Conservation (phyloP, 331 rosid species). For the Pyrus hybrid region DNA sequence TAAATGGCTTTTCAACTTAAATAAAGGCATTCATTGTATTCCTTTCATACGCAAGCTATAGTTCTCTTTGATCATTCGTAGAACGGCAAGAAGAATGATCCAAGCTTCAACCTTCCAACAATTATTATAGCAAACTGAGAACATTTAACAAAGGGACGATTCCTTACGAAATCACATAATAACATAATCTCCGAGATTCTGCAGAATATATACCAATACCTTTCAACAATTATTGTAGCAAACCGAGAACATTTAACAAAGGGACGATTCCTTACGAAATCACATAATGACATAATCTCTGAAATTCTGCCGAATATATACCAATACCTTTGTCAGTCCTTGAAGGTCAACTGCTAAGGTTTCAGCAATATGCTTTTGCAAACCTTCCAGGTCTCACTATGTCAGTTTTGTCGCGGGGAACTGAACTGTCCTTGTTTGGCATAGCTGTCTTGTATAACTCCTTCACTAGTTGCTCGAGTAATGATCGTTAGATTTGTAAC, state of each 20-base stretch:
- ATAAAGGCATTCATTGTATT: too few species aligned
- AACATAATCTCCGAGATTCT: too few species aligned
- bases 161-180: too few species aligned
- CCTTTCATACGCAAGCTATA: constrained; percentile 43
- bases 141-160: too few species aligned
- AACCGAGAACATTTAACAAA: too few species aligned
- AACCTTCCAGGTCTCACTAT: constrained; percentile 45
- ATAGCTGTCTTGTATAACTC: constrained; percentile 58
- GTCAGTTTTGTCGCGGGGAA: constrained; percentile 33
- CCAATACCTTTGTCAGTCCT: constrained; percentile 66
- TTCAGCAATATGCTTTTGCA: constrained; percentile 64
- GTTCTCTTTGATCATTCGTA: constrained; percentile 88
- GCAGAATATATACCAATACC: constrained; percentile 19
- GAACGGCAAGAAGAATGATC: constrained; percentile 79
- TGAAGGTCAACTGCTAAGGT: constrained; percentile 73
- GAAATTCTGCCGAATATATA: too few species aligned
- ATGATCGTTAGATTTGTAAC: constrained; percentile 74
- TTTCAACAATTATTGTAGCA: constrained; percentile 16
- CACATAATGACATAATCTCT: too few species aligned
- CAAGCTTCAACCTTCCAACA: constrained; percentile 89
- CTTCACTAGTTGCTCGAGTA: constrained; percentile 73
- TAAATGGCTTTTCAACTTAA: too few species aligned
- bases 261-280: too few species aligned
- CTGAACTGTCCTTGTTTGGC: constrained; percentile 38
- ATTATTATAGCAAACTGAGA: neutral